Evolutionary conservation across 163 green algal species (phyloP).

Genomic region (Chlamydomonas reinhardtii): DNA sequence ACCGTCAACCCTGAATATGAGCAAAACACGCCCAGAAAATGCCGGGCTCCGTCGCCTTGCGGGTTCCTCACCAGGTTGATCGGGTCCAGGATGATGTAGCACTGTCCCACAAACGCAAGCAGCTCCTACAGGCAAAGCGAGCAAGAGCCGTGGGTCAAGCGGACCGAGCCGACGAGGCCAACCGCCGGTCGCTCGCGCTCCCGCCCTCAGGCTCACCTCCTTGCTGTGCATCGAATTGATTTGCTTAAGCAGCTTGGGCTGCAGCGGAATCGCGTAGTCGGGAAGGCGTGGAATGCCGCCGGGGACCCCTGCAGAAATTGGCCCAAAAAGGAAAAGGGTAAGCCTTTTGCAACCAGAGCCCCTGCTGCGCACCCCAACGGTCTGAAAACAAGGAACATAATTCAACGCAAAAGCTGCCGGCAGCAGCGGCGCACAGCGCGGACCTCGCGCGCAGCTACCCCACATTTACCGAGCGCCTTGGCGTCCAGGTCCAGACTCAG

Average conservation of each 20-base stretch:
- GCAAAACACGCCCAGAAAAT: not conserved
- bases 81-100: constrained; percentile 56
- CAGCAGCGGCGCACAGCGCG: no score
- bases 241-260: constrained; percentile 59
- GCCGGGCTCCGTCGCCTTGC: no score
- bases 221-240: constrained; percentile 60
- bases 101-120: constrained; percentile 56
- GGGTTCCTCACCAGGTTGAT: constrained; percentile 55
- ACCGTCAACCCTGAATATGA: no score
- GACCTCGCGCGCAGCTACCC: no score
- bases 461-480: not conserved
- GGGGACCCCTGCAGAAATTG: not conserved
- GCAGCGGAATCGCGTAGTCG: constrained; percentile 44
- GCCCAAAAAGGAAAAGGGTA: no score
- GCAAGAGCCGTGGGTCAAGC: not conserved
- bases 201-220: constrained; percentile 32
- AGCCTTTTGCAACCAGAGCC: no score
- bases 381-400: no score
- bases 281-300: constrained; percentile 9
- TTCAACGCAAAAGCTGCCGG: no score
- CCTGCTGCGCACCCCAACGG: no score
- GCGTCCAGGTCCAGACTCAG: constrained; percentile 1
- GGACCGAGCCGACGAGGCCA: constrained; percentile 7
- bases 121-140: constrained; percentile 50
- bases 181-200: not conserved